Evolutionary conservation across 106 monocot genomes (phyloP).

Genomic region (Vanilla planifolia): DNA sequence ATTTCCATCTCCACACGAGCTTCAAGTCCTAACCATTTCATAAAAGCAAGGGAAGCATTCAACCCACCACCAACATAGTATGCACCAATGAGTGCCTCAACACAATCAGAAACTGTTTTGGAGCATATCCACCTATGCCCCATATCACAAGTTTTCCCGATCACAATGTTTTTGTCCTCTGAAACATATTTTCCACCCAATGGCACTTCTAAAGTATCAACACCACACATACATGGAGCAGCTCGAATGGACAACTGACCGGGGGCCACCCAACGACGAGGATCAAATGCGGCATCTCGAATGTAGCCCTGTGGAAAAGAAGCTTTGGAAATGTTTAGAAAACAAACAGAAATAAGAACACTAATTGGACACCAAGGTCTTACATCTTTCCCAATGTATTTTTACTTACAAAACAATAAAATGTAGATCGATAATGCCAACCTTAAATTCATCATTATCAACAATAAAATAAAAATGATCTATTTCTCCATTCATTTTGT

Average conservation of each 20-base stretch:
- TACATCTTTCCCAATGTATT: neutral
- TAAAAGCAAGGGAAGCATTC: slow-evolving; percentile 42
- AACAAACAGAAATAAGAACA: neutral
- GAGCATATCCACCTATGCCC: slow-evolving; percentile 98
- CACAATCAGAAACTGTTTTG: slow-evolving; percentile 94
- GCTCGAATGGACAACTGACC: slow-evolving; percentile 55
- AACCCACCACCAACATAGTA: slow-evolving; percentile 84
- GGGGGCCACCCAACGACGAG: slow-evolving; percentile 81
- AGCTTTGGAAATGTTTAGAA: neutral
- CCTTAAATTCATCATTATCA: no score
- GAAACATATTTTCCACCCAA: slow-evolving; percentile 19
- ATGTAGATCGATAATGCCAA: neutral
- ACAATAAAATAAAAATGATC: no score
- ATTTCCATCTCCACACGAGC: slow-evolving; percentile 24
- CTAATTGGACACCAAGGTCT: neutral
- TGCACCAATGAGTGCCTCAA: slow-evolving; percentile 91
- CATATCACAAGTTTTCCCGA: slow-evolving; percentile 76
- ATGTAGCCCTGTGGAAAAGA: slow-evolving; percentile 56
- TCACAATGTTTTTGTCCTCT: slow-evolving; percentile 39
- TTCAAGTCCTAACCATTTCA: slow-evolving; percentile 82
- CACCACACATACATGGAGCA: slow-evolving; percentile 61
- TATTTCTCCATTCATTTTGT: no score
- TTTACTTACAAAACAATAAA: neutral
- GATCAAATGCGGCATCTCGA: slow-evolving; percentile 90
- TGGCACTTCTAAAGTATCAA: slow-evolving; percentile 17